These are phyloP conservation scores for Exserohilum turcica DNA, from an alignment of 2,329 filamentous ascomycete species.

Conservation along the genomic window DNA sequence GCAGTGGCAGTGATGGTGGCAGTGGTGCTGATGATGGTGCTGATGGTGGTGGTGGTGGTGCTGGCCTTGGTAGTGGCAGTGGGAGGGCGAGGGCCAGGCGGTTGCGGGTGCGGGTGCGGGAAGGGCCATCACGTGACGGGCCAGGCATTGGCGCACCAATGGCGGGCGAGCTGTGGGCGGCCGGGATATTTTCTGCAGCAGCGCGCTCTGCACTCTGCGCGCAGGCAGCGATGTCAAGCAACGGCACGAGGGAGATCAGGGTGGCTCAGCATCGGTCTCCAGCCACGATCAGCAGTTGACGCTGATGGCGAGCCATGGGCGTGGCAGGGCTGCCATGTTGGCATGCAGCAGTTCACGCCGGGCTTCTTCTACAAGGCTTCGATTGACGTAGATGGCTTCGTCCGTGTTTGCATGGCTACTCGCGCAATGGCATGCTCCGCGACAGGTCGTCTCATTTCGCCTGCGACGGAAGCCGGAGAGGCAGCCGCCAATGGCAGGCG, in stretches of 20 bases:
- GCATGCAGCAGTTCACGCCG: conserved; percentile 4
- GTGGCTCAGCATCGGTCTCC: conserved; percentile 1
- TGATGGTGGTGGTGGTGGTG: too few species aligned
- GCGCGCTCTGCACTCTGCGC: not conserved
- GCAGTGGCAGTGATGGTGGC: not conserved
- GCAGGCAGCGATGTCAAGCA: not conserved
- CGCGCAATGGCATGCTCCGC: conserved; percentile 1
- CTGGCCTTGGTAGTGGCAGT: not conserved
- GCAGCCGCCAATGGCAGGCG: conserved; percentile 20
- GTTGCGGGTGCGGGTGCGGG: not conserved
- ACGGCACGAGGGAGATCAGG: conserved; percentile 1
- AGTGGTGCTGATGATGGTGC: too few species aligned
- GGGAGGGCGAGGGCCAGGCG: not conserved
- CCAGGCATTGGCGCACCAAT: not conserved
- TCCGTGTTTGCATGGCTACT: not conserved
- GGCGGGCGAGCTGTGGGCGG: not conserved
- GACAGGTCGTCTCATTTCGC: conserved; percentile 20
- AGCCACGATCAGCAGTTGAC: conserved; percentile 8
- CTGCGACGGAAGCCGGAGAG: conserved; percentile 20
- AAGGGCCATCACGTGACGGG: not conserved
- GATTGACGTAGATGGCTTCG: conserved; percentile 33
- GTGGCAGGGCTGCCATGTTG: not conserved
- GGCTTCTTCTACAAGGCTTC: conserved; percentile 20
- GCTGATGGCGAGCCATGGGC: too few species aligned
- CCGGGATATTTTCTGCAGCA: conserved; percentile 2